Evolutionary conservation across 2,329 filamentous ascomycete genomes (phyloP).

Genomic region (Talaromyces funiculosus): DNA sequence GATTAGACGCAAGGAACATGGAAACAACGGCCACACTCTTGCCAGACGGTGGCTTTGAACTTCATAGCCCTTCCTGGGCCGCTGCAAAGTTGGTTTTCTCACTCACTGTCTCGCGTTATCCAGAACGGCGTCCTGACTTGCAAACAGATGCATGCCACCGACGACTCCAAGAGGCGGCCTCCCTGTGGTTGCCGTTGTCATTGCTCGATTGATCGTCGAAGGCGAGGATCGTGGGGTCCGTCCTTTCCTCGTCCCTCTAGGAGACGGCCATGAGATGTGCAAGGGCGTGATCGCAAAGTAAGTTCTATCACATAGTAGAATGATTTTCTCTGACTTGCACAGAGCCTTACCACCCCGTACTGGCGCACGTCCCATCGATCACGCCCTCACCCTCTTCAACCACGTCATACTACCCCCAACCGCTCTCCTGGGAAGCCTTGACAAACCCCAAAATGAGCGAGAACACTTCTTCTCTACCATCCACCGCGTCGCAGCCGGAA

Average conservation of each 20-base stretch:
- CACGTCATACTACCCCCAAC: conserved; percentile 24
- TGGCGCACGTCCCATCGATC: conserved; percentile 27
- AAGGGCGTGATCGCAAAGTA: conserved; percentile 24
- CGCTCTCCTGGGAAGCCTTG: conserved; percentile 24
- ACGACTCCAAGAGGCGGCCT: conserved; percentile 17
- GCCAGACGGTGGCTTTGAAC: conserved; percentile 28
- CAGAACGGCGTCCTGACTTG: background rate
- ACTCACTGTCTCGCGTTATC: background rate
- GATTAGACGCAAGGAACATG: conserved; percentile 35
- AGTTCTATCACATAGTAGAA: background rate
- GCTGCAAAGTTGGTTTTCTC: conserved; percentile 31
- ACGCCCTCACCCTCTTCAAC: conserved; percentile 31
- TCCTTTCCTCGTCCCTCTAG: conserved; percentile 29
- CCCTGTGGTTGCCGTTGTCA: conserved; percentile 28
- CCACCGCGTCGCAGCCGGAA: conserved; percentile 17
- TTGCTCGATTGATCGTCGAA: conserved; percentile 27
- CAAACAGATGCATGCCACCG: conserved; percentile 14
- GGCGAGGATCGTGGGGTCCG: conserved; percentile 24
- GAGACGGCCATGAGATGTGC: conserved; percentile 21
- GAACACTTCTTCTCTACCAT: conserved; percentile 23
- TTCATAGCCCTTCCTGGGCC: conserved; percentile 27
- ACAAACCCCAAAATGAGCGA: conserved; percentile 17
- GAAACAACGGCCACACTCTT: conserved; percentile 35
- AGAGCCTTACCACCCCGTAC: conserved; percentile 19
- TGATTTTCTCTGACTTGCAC: background rate